Percentiles rank a stretch among this genome's conserved stretches.
phyloP scores from a whole-genome alignment of 805 yeast species.

The Ogataea dorogensis region DNA sequence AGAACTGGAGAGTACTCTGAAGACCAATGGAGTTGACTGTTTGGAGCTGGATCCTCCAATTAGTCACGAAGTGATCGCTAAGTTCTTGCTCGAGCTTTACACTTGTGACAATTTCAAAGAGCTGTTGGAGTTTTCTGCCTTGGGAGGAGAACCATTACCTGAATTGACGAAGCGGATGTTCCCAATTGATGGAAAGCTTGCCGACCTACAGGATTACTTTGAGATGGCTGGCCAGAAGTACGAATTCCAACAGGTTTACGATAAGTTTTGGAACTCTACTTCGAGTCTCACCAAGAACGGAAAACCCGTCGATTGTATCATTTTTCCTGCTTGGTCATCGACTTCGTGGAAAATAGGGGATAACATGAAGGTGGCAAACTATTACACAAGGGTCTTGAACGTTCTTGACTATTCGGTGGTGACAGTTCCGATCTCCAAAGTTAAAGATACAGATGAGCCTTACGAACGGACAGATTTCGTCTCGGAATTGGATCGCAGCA shows the following conservation, averaged over 20 bases:
- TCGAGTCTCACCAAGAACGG: conserved; percentile 34
- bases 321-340: conserved; percentile 45
- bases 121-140: conserved; percentile 22
- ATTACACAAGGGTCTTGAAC: conserved; percentile 57
- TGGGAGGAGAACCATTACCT: conserved; percentile 34
- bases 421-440: conserved; percentile 45
- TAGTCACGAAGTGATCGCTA: conserved; percentile 29
- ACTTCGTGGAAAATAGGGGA: conserved; percentile 43
- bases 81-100: conserved; percentile 26
- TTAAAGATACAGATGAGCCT: conserved; percentile 37
- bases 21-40: conserved; percentile 40
- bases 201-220: conserved; percentile 37
- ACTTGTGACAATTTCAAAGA: conserved; percentile 29
- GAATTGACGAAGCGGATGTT: conserved; percentile 19
- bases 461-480: conserved; percentile 30
- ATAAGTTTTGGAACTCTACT: conserved; percentile 39
- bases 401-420: conserved; percentile 49
- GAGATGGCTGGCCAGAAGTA: conserved; percentile 37
- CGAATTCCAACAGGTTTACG: conserved; percentile 37
- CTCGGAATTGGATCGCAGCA: conserved; percentile 36
- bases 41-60: conserved; percentile 39
- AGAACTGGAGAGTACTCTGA: conserved; percentile 26
- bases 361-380: conserved; percentile 38
- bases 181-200: conserved; percentile 19
- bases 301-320: conserved; percentile 46